Percentiles rank a stretch among this genome's conserved stretches.
Evolutionary conservation across 2,329 filamentous ascomycete genomes (phyloP).

Genomic region (Apiospora aurea): DNA sequence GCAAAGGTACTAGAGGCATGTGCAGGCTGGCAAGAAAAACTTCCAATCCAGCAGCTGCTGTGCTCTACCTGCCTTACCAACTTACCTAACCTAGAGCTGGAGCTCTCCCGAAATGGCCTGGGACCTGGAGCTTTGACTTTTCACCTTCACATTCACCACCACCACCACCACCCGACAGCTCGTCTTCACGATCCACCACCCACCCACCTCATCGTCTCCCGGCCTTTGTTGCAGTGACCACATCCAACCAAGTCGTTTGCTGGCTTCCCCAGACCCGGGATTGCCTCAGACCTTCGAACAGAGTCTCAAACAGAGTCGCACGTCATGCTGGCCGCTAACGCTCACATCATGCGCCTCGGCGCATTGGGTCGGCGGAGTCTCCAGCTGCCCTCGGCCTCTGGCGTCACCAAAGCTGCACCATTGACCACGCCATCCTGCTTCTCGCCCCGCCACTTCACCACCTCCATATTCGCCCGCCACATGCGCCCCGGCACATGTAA

Average conservation of each 20-base stretch:
- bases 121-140: conserved; percentile 8
- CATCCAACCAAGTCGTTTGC: not conserved
- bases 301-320: not conserved
- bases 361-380: conserved; percentile 38
- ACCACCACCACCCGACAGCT: not conserved
- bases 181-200: conserved; percentile 5
- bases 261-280: not conserved
- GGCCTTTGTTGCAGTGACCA: not conserved
- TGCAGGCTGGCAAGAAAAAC: too few relatives aligned
- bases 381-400: conserved; percentile 37
- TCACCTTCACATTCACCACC: conserved; percentile 15
- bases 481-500: not conserved
- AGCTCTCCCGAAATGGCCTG: conserved; percentile 21
- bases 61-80: too few relatives aligned
- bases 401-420: conserved; percentile 32
- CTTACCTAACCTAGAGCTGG: conserved; percentile 6
- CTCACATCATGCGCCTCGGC: conserved; percentile 38
- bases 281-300: not conserved
- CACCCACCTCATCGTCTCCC: not conserved
- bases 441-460: conserved; percentile 34
- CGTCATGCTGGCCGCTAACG: conserved; percentile 36
- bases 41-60: too few relatives aligned
- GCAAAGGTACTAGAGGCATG: not conserved
- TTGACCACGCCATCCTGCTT: conserved; percentile 27
- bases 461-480: conserved; percentile 21